Evolutionary conservation across 1,139 yeast genomes (phyloP).

Genomic region (Diutina scorzettiae): DNA sequence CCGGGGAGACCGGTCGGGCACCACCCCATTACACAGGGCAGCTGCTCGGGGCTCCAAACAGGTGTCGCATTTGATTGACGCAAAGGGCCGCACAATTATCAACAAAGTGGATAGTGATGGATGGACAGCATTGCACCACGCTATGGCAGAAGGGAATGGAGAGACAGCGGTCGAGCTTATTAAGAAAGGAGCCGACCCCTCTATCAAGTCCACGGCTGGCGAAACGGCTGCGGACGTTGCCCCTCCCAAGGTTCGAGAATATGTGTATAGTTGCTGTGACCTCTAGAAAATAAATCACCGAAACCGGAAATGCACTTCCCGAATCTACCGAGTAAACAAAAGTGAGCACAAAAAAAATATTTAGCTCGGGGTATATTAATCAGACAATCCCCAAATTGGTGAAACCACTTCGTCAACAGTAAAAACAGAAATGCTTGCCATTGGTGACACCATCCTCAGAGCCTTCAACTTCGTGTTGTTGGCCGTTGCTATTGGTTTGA

Average conservation of each 20-base stretch:
- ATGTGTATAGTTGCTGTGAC: slow-evolving; percentile 5
- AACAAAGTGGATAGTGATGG: slow-evolving; percentile 46
- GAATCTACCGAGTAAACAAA: slow-evolving; percentile 6
- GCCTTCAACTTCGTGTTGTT: slow-evolving; percentile 61
- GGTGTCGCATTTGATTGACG: slow-evolving; percentile 36
- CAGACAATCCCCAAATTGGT: neutral
- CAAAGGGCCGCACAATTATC: slow-evolving; percentile 52
- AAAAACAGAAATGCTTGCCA: slow-evolving; percentile 34
- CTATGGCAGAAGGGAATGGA: slow-evolving; percentile 83
- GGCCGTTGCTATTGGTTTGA: slow-evolving; percentile 68
- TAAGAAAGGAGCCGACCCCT: slow-evolving; percentile 55
- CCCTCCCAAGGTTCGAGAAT: slow-evolving; percentile 39
- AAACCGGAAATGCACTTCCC: slow-evolving; percentile 4
- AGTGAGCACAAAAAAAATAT: slow-evolving; percentile 1
- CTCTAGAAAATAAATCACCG: neutral
- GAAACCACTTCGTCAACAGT: neutral
- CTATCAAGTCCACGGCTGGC: slow-evolving; percentile 37
- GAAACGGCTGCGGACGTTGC: slow-evolving; percentile 50
- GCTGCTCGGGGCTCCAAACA: slow-evolving; percentile 62
- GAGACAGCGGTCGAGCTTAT: slow-evolving; percentile 59
- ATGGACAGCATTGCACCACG: slow-evolving; percentile 86
- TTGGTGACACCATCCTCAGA: slow-evolving; percentile 70
- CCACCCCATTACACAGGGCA: slow-evolving; percentile 71
- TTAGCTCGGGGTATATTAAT: slow-evolving; percentile 1
- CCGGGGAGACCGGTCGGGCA: slow-evolving; percentile 46